Evolutionary conservation across 2,329 filamentous ascomycete species (phyloP), one percentile per base, ranked within the genome.

Genomic region (Aschersonia sp.): DNA sequence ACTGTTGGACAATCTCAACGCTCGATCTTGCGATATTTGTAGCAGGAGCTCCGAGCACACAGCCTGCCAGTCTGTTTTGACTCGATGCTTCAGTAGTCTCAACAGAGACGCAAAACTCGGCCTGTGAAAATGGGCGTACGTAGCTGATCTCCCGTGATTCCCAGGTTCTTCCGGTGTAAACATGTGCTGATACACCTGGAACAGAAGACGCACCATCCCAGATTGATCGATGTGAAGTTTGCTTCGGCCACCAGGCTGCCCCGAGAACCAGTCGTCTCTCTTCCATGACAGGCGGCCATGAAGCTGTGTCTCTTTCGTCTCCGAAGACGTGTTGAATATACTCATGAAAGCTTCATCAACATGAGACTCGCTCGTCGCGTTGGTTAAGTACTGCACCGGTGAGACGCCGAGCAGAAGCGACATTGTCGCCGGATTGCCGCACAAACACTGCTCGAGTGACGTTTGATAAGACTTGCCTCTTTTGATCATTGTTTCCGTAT

Each of bases 321-420:
- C 30, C 9, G 48, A 28, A 7, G 47, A 31, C 5, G 53, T 40
- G 10, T 48, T 44, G 46, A 57, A 55, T 9, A 56, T 40, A 1
- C 53, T 53, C 1, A 66, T 38, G 4, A 69, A 50, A 1, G 67
- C 45, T 47, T 72, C 68, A 45, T 71, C 64, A 1, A 65, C 60
- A 41, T 58, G 61, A 2, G 69, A 68, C 4, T 62, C 56, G 3
- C 59, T 55, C 10, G 66, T 71, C 5, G 68, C 55, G 52, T 75
- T 74, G 2, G 73, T 73, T 66, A 67, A 75, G 54, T 69, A 72
- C 51, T 75, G 70, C 5, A 70, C 59, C 1, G 70, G 69, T 1
- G 57, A 63, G 32, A 81, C 53, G 0, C 75, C 77, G 3, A 80
- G 57, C 0, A 81, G 56, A 5, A 74, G 52, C 2, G 71, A 68